phyloP scores from a whole-genome alignment of 768 basidiomycete species.

The Calocybe gangraenosa region DNA sequence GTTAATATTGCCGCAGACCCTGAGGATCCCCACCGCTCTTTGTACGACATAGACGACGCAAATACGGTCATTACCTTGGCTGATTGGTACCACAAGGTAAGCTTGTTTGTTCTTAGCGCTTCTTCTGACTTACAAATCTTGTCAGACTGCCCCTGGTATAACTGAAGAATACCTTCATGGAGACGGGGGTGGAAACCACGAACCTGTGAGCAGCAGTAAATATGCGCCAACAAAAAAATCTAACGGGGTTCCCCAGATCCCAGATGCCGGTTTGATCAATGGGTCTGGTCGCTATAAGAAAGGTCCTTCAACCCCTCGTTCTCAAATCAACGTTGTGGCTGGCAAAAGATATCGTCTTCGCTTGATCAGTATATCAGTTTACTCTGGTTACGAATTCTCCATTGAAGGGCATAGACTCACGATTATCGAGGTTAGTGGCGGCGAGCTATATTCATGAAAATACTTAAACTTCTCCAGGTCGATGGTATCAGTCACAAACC shows the following conservation, averaged over 20 bases:
- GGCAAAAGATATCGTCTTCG: slow-evolving; percentile 36
- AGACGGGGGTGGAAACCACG: slow-evolving; percentile 8
- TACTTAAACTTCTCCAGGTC: slow-evolving; percentile 22
- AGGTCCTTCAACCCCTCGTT: slow-evolving; percentile 28
- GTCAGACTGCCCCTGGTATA: slow-evolving; percentile 23
- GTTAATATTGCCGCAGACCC: slow-evolving; percentile 19
- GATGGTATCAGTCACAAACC: slow-evolving; percentile 26
- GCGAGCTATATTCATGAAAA: neutral
- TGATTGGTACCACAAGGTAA: slow-evolving; percentile 27
- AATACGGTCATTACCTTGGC: slow-evolving; percentile 36
- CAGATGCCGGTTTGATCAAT: slow-evolving; percentile 32
- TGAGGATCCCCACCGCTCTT: slow-evolving; percentile 22
- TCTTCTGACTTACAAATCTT: slow-evolving; percentile 7
- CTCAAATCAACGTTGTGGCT: slow-evolving; percentile 29
- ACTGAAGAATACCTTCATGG: slow-evolving; percentile 7
- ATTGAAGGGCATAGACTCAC: slow-evolving; percentile 21
- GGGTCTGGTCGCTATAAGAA: slow-evolving; percentile 27
- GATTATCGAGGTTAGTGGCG: slow-evolving; percentile 27
- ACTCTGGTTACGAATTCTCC: slow-evolving; percentile 20
- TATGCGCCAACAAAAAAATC: slow-evolving; percentile 1
- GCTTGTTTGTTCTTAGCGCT: slow-evolving; percentile 21
- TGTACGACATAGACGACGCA: slow-evolving; percentile 20
- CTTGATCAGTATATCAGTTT: slow-evolving; percentile 34
- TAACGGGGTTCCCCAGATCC: slow-evolving; percentile 2
- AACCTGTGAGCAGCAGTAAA: slow-evolving; percentile 6